These are phyloP conservation scores for Vigna angularis DNA, from an alignment of 306 rosid genomes.

Conservation along the genomic window DNA sequence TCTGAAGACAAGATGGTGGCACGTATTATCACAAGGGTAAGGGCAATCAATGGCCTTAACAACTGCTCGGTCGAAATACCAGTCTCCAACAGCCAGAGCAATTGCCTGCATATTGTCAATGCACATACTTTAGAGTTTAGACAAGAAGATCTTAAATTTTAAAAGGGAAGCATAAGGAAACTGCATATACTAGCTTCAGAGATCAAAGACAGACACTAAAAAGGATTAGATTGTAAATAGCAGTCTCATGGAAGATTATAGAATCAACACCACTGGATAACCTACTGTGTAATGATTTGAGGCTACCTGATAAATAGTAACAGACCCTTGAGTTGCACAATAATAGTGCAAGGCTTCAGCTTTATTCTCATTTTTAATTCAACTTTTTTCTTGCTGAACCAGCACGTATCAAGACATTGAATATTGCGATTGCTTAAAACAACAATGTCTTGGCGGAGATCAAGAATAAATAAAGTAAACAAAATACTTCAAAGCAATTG, in stretches of 20 bases:
- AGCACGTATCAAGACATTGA: too few species aligned
- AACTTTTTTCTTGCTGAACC: too few species aligned
- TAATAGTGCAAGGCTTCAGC: background rate
- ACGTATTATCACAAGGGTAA: slow-evolving; percentile 89
- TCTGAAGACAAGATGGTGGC: slow-evolving; percentile 83
- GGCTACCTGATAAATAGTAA: background rate
- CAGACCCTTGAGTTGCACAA: background rate
- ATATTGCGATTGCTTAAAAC: background rate
- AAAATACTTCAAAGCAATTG: background rate
- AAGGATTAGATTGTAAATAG: background rate
- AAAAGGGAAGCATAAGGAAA: slow-evolving; percentile 8
- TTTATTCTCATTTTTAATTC: background rate
- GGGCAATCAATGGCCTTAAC: slow-evolving; percentile 77
- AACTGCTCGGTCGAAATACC: slow-evolving; percentile 78
- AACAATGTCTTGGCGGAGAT: background rate
- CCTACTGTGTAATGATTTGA: background rate
- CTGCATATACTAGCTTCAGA: background rate
- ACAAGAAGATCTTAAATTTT: slow-evolving; percentile 14
- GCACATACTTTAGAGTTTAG: slow-evolving; percentile 43
- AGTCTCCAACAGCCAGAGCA: slow-evolving; percentile 87
- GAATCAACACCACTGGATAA: slow-evolving; percentile 7
- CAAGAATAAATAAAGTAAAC: background rate
- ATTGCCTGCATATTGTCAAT: slow-evolving; percentile 67
- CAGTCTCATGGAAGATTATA: slow-evolving; percentile 14
- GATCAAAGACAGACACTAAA: background rate